Base-by-base conservation (phyloP, 257 asterid genomes). In the Plectranthus barbatus region DNA sequence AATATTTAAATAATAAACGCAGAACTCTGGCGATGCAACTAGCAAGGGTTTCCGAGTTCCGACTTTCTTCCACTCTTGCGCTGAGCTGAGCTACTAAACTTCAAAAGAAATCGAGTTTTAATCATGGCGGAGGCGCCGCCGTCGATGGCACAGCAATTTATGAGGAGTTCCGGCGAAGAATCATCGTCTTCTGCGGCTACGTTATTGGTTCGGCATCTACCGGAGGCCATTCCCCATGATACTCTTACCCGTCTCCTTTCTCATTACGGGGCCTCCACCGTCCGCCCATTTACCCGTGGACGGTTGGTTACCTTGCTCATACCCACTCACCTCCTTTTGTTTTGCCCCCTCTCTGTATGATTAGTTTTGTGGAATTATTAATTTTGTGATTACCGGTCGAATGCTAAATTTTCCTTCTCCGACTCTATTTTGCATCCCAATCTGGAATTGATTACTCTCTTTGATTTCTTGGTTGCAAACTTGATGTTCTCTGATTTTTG, bases 181-280 rank as follows among this genome's bases (percentile, higher is more conserved):
- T 45, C 78, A 9, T 46, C 75, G 7, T 11, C 61, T 0, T 15
- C 24, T 21, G 26, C 15, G 17, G 67, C 56, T 4, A 84, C 91
- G 1, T 75, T 91, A 47, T 63, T 91, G 82, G 84, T 87, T 64
- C 90, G 95, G 17, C 98, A 91, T 76, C 96, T 91, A 37, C 98
- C 98, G 0, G 98, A 91, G 64, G 91, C 86, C 13, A 86, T 91
- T 56, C 86, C 96, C 6, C 76, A 64, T 3, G 95, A 84, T 36
- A 82, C 87, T 45, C 76, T 91, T 40, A 73, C 81, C 9, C 75
- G 91, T 56, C 82, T 91, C 72, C 83, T 91, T 73, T 84, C 98
- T 54, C 86, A 87, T 71, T 91, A 85, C 46, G 95, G 95, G 39
- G 95, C 98, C 62, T 74, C 86, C 62, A 76, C 91, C 13, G 88